Conservation (phyloP, 2,329 filamentous ascomycete genomes). For the Cucurbitaria berberidis region DNA sequence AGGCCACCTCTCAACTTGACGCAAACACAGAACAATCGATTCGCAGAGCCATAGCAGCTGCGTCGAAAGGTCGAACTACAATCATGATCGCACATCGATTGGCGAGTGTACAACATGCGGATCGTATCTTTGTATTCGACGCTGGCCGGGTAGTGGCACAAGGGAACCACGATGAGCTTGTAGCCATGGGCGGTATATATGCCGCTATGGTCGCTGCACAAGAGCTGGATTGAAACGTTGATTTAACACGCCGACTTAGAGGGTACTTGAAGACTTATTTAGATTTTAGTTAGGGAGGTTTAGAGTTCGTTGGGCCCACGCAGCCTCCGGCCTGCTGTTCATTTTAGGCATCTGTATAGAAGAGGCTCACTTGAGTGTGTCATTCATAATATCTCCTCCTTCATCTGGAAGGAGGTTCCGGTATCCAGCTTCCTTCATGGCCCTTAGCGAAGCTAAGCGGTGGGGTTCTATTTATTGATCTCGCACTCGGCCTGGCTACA, state of each 20-base stretch:
- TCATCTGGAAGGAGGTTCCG: not conserved
- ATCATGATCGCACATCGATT: constrained; percentile 79
- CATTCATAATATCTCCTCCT: not conserved
- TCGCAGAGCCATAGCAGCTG: constrained; percentile 50
- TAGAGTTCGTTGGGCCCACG: not conserved
- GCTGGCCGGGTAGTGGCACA: constrained; percentile 66
- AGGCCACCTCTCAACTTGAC: constrained; percentile 56
- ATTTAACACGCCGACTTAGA: too few species aligned
- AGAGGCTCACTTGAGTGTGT: not conserved
- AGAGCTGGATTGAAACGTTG: constrained; percentile 35
- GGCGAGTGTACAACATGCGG: constrained; percentile 77
- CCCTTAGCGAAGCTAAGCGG: not conserved
- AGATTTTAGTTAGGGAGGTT: too few species aligned
- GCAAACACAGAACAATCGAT: constrained; percentile 54
- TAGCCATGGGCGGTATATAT: constrained; percentile 49
- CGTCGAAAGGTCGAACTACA: constrained; percentile 61
- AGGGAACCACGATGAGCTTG: constrained; percentile 66
- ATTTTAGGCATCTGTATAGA: not conserved
- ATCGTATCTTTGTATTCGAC: constrained; percentile 80
- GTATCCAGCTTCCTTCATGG: not conserved
- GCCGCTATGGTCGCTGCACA: constrained; percentile 46
- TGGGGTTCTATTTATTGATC: too few species aligned
- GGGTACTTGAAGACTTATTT: too few species aligned
- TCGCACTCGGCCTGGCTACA: too few species aligned
- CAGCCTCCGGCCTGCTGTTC: too few species aligned